A percentile compares a stretch with the other conserved stretches of the same genome.
Evolutionary conservation across 768 basidiomycete genomes (phyloP).

Genomic region (Macrolepiota fuliginosa): DNA sequence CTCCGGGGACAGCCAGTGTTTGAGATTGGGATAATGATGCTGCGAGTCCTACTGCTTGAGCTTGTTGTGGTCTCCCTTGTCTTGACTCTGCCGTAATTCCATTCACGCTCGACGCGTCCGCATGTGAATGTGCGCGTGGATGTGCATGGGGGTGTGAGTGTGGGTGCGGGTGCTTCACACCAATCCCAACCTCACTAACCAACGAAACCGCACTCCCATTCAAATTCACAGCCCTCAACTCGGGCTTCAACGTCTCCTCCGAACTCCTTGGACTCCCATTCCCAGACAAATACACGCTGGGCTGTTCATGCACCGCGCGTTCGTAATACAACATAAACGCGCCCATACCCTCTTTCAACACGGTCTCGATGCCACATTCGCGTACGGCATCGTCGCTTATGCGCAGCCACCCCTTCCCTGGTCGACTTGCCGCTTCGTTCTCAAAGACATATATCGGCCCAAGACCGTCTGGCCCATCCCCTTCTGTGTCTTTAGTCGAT

Average conservation of each 20-base stretch:
- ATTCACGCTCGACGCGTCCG: constrained; percentile 18
- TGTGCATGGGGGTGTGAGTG: not conserved
- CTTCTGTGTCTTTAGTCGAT: constrained; percentile 17
- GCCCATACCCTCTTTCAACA: constrained; percentile 67
- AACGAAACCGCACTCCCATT: constrained; percentile 50
- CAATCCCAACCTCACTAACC: constrained; percentile 41
- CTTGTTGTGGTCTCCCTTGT: constrained; percentile 13
- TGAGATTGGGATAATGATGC: constrained; percentile 10
- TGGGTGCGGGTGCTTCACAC: constrained; percentile 23
- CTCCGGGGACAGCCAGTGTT: constrained; percentile 5
- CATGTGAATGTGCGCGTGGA: not conserved
- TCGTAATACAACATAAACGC: constrained; percentile 98
- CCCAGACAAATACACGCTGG: constrained; percentile 22
- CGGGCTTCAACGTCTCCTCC: constrained; percentile 65
- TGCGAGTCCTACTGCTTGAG: not conserved
- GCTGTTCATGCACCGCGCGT: constrained; percentile 37
- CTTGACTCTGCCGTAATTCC: constrained; percentile 17
- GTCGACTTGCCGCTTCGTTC: constrained; percentile 28
- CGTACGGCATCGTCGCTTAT: constrained; percentile 84
- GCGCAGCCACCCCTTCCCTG: constrained; percentile 79
- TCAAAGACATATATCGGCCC: constrained; percentile 13
- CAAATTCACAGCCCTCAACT: constrained; percentile 39
- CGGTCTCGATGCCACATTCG: constrained; percentile 72
- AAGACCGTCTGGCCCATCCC: constrained; percentile 16
- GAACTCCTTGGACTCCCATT: constrained; percentile 34